phyloP scores from a whole-genome alignment of 2,329 filamentous ascomycete genomes.

The Fusarium sp. region DNA sequence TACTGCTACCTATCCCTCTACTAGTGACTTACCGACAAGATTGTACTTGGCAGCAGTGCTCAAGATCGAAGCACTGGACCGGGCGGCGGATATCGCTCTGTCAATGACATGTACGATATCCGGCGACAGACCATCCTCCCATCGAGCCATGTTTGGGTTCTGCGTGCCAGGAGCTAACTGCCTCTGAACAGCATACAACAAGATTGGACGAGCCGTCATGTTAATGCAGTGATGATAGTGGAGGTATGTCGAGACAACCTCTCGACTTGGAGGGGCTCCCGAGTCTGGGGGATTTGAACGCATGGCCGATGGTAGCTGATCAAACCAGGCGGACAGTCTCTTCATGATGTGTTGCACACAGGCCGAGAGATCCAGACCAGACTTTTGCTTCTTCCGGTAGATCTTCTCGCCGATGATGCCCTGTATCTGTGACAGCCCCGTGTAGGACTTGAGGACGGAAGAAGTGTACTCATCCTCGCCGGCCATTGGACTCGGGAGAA shows the following conservation, averaged over 20 bases:
- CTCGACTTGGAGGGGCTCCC: not conserved
- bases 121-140: not conserved
- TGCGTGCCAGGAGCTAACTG: not conserved
- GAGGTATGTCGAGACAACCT: not conserved
- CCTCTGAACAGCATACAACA: not conserved
- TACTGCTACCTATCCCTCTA: not conserved
- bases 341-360: not conserved
- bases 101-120: not conserved
- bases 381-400: not conserved
- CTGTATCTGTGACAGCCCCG: not conserved
- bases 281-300: not conserved
- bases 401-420: not conserved
- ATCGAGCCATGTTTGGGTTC: not conserved
- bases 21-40: not conserved
- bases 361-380: not conserved
- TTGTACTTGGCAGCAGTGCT: not conserved
- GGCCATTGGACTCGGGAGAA: not conserved
- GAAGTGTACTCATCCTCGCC: not conserved
- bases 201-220: not conserved
- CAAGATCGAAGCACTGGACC: not conserved
- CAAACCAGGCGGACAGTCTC: not conserved
- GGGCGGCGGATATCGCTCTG: not conserved
- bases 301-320: not conserved
- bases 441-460: not conserved
- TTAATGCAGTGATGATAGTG: not conserved